These are phyloP conservation scores for Fusarium udum DNA, from an alignment of 2,329 filamentous ascomycete species.

Conservation along the genomic window DNA sequence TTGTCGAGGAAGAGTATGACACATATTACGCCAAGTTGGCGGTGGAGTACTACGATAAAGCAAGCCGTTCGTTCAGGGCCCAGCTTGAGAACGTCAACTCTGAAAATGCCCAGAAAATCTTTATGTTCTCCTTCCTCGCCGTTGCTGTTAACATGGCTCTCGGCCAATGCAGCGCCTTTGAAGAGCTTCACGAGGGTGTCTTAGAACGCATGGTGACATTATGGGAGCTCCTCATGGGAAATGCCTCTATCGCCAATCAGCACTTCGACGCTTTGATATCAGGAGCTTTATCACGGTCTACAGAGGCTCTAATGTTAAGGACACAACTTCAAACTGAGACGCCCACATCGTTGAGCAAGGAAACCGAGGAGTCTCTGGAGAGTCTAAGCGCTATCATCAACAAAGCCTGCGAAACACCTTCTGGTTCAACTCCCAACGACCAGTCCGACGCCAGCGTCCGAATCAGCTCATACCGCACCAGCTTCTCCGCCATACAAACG, in stretches of 20 bases:
- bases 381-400: conserved; percentile 23
- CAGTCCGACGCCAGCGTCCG: background rate
- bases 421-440: background rate
- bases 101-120: conserved; percentile 35
- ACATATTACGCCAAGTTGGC: conserved; percentile 36
- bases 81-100: conserved; percentile 33
- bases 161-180: conserved; percentile 25
- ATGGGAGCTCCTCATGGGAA: conserved; percentile 35
- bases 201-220: conserved; percentile 28
- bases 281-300: conserved; percentile 27
- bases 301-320: conserved; percentile 16
- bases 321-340: conserved; percentile 18
- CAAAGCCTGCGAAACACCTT: conserved; percentile 6
- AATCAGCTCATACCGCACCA: conserved; percentile 17
- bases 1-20: conserved; percentile 22
- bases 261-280: conserved; percentile 33
- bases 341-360: background rate
- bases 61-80: conserved; percentile 34
- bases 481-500: conserved; percentile 46
- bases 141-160: conserved; percentile 40
- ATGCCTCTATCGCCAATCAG: conserved; percentile 26
- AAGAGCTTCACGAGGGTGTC: conserved; percentile 25
- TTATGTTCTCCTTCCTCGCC: conserved; percentile 40
- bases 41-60: conserved; percentile 41
- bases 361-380: conserved; percentile 19